Percentiles rank a stretch among this genome's conserved stretches.
These are phyloP conservation scores for Lepraria neglecta DNA, from an alignment of 495 filamentous ascomycete species.

Conservation along the genomic window DNA sequence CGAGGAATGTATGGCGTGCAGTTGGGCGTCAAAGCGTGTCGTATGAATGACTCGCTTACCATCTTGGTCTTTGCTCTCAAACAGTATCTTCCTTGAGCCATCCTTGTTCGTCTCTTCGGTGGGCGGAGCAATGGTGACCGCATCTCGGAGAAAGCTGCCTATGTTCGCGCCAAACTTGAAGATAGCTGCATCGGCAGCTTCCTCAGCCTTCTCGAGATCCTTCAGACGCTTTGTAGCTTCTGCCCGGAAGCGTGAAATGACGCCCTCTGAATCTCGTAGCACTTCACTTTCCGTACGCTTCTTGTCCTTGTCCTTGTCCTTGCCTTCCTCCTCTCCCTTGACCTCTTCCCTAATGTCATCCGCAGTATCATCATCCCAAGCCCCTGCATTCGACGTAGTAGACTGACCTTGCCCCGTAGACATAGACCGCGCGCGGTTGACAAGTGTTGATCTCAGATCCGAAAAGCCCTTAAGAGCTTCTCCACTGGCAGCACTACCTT, in stretches of 20 bases:
- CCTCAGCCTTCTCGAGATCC: slow-evolving; percentile 89
- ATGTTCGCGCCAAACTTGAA: slow-evolving; percentile 89
- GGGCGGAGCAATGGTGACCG: slow-evolving; percentile 78
- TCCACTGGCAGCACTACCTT: slow-evolving; percentile 68
- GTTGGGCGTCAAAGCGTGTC: slow-evolving; percentile 88
- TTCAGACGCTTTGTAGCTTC: slow-evolving; percentile 81
- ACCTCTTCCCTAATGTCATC: slow-evolving; percentile 19
- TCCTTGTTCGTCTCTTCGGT: slow-evolving; percentile 34
- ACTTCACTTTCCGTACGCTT: slow-evolving; percentile 44
- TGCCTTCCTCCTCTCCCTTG: slow-evolving; percentile 27
- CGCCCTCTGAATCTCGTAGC: slow-evolving; percentile 60
- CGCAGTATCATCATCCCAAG: slow-evolving; percentile 17
- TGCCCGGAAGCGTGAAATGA: slow-evolving; percentile 73
- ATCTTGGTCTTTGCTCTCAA: slow-evolving; percentile 85
- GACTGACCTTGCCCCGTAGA: slow-evolving; percentile 52
- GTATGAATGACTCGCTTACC: slow-evolving; percentile 88
- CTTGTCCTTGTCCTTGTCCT: slow-evolving; percentile 28
- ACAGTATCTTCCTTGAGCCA: slow-evolving; percentile 54
- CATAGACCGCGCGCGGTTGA: slow-evolving; percentile 64
- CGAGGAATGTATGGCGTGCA: slow-evolving; percentile 88
- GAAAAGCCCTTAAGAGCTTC: slow-evolving; percentile 81
- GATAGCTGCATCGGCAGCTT: slow-evolving; percentile 95
- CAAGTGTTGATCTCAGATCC: slow-evolving; percentile 60
- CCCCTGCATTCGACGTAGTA: slow-evolving; percentile 33
- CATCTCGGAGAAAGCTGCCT: slow-evolving; percentile 83